phyloP scores from a whole-genome alignment of 139 green algal species.

The Picochlorum sp. region DNA sequence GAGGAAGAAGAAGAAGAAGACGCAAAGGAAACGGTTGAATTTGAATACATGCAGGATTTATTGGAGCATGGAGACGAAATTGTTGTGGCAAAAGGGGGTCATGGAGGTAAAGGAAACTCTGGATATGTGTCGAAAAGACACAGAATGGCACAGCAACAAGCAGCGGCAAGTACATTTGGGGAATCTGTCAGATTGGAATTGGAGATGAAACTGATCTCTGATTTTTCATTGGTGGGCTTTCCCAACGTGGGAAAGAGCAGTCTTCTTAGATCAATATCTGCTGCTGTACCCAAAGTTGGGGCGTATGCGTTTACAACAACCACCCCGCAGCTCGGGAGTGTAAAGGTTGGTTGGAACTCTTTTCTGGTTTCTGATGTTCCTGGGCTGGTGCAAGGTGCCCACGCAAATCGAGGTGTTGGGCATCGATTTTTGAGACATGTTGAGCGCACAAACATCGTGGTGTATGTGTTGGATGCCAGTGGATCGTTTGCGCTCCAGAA shows the following conservation, averaged over 20 bases:
- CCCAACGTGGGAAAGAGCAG: constrained; percentile 83
- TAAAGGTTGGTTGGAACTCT: constrained; percentile 13
- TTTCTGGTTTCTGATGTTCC: constrained; percentile 61
- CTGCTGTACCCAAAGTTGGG: constrained; percentile 34
- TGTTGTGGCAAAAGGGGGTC: constrained; percentile 71
- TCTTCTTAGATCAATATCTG: constrained; percentile 67
- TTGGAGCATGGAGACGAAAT: constrained; percentile 18
- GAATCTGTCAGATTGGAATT: constrained; percentile 63
- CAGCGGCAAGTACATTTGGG: constrained; percentile 5
- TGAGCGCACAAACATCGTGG: constrained; percentile 42
- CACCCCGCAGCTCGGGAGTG: constrained; percentile 61
- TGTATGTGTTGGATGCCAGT: constrained; percentile 47
- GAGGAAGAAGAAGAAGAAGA: neutral
- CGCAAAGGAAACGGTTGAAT: neutral
- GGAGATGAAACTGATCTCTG: constrained; percentile 80
- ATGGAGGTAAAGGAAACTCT: constrained; percentile 84
- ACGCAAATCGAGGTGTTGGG: constrained; percentile 46
- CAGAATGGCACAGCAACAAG: neutral
- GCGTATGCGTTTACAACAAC: constrained; percentile 75
- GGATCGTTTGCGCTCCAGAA: neutral
- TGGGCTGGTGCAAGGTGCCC: constrained; percentile 38
- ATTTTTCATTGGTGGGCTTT: constrained; percentile 90
- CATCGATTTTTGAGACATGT: constrained; percentile 66
- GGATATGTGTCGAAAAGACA: constrained; percentile 47
- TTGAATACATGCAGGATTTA: constrained; percentile 16